Conservation (phyloP, 2,329 filamentous ascomycete species). For the Trichoderma afroharzianum region DNA sequence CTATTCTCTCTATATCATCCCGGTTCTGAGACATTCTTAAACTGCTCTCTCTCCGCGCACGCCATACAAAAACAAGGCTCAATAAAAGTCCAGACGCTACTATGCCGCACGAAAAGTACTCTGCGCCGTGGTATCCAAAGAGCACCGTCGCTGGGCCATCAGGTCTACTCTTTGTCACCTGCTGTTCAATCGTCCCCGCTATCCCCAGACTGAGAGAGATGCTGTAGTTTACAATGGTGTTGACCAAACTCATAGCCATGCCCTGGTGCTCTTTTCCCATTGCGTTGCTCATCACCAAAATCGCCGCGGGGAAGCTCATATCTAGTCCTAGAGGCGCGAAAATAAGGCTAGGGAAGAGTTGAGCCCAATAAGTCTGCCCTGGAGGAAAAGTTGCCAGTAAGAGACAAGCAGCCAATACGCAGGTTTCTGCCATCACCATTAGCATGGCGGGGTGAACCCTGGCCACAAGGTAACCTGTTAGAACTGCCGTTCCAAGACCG, state of each 20-base stretch:
- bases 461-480: not conserved
- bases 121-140: not conserved
- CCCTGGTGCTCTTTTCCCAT: constrained; percentile 45
- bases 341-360: constrained; percentile 33
- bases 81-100: not conserved
- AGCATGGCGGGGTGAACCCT: not conserved
- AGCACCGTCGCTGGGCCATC: not conserved
- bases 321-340: constrained; percentile 54
- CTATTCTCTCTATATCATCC: not conserved
- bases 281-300: constrained; percentile 55
- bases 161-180: not conserved
- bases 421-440: not conserved
- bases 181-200: constrained; percentile 57
- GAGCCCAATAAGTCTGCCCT: constrained; percentile 21
- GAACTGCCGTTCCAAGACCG: not conserved
- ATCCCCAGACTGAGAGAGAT: constrained; percentile 64
- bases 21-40: not conserved
- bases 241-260: constrained; percentile 52
- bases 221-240: constrained; percentile 65
- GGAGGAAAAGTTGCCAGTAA: not conserved
- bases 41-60: not conserved
- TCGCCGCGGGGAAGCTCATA: constrained; percentile 62
- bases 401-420: not conserved
- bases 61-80: not conserved
- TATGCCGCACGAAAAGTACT: not conserved